These are phyloP conservation scores for Misopates orontium DNA, from an alignment of 257 asterid genomes.

Conservation along the genomic window DNA sequence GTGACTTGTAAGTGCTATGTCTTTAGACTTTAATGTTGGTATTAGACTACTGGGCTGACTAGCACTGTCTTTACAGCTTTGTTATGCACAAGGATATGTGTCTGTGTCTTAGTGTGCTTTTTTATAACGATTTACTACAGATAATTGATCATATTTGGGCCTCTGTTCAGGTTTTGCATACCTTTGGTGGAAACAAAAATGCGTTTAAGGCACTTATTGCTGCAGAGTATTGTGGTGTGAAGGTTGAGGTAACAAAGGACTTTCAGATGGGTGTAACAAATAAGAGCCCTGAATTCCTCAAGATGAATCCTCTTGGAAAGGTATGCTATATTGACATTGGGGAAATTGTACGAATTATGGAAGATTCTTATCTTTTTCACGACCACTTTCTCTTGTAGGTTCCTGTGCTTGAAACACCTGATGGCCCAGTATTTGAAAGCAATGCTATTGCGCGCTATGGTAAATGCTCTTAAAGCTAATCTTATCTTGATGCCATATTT, in stretches of 20 bases:
- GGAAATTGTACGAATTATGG: not conserved
- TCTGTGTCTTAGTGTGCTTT: not conserved
- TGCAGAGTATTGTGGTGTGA: constrained; percentile 65
- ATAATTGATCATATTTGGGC: constrained; percentile 13
- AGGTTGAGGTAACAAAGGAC: constrained; percentile 52
- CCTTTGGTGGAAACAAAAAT: constrained; percentile 47
- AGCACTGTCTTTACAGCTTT: not conserved
- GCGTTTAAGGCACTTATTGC: constrained; percentile 57
- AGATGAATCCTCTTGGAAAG: constrained; percentile 88
- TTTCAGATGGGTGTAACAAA: constrained; percentile 73
- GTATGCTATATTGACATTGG: constrained; percentile 25
- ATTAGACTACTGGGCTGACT: not conserved
- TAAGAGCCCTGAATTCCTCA: constrained; percentile 69
- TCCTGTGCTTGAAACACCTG: constrained; percentile 88
- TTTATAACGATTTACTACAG: constrained; percentile 1
- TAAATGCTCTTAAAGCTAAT: constrained; percentile 20
- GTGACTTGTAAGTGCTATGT: not conserved
- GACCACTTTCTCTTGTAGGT: constrained; percentile 38
- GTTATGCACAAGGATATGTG: not conserved
- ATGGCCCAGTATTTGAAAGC: constrained; percentile 76
- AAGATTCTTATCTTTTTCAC: not conserved
- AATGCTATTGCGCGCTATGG: constrained; percentile 92
- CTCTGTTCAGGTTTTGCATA: constrained; percentile 51
- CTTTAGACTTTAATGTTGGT: not conserved
- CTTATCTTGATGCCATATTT: constrained; percentile 1